A percentile compares a stretch with the other conserved stretches of the same genome.
Conservation (phyloP, 2,329 filamentous ascomycete species). For the Geosmithia flava region DNA sequence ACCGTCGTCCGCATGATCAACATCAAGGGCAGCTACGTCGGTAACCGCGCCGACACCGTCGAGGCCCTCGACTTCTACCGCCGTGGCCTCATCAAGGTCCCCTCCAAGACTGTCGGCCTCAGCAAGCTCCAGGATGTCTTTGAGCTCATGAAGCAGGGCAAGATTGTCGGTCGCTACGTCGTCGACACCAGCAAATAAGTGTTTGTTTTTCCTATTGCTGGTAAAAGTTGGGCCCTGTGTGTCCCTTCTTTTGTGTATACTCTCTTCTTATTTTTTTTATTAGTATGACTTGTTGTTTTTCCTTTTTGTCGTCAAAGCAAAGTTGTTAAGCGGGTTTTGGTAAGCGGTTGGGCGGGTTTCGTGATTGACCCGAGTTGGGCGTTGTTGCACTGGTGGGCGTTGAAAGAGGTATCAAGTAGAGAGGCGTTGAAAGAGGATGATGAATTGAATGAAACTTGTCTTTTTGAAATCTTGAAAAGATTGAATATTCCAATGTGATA, state of each 20-base stretch:
- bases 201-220: neutral
- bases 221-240: neutral
- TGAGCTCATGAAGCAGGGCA: slow-evolving; percentile 56
- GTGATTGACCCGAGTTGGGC: neutral
- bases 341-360: neutral
- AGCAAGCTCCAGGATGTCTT: slow-evolving; percentile 73
- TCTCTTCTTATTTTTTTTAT: no score
- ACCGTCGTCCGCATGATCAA: slow-evolving; percentile 81
- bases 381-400: neutral
- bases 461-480: no score
- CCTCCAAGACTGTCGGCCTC: slow-evolving; percentile 75
- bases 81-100: slow-evolving; percentile 72
- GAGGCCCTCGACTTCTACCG: slow-evolving; percentile 88
- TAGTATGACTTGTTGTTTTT: neutral
- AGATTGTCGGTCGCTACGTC: slow-evolving; percentile 69
- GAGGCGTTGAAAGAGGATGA: neutral
- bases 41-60: slow-evolving; percentile 75
- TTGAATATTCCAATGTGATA: no score
- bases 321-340: neutral
- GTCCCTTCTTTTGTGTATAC: neutral
- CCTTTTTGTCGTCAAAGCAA: slow-evolving; percentile 6
- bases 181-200: slow-evolving; percentile 57
- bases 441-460: neutral
- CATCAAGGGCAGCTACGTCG: slow-evolving; percentile 90
- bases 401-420: neutral